Percentiles rank a stretch among this genome's conserved stretches.
phyloP scores from a whole-genome alignment of 2,329 filamentous ascomycete species.

The Nemania sp. region DNA sequence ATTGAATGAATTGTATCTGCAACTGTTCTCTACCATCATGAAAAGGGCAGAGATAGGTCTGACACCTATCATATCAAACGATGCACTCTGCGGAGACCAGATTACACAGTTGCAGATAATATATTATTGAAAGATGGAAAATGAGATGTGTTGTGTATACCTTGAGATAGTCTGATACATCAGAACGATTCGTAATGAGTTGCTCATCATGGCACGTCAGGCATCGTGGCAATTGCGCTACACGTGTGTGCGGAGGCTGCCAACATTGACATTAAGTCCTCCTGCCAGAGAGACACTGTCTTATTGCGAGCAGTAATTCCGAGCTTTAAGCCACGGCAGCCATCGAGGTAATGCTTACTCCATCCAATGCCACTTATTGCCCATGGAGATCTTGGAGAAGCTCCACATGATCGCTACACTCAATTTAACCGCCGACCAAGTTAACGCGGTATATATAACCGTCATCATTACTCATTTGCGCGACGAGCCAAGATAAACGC shows the following conservation, averaged over 20 bases:
- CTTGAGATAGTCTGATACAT: too few species aligned
- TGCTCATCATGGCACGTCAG: not conserved
- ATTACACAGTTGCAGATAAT: too few species aligned
- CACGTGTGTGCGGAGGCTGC: not conserved
- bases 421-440: slow-evolving; percentile 21
- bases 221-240: not conserved
- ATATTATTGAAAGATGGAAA: too few species aligned
- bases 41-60: too few species aligned
- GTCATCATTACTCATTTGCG: not conserved
- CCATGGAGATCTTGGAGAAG: not conserved
- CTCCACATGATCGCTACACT: not conserved
- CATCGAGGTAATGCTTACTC: too few species aligned
- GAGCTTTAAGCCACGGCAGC: not conserved
- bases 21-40: too few species aligned
- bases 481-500: not conserved
- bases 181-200: too few species aligned
- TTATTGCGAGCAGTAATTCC: not conserved
- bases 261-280: not conserved
- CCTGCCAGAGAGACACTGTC: not conserved
- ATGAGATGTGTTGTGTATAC: too few species aligned
- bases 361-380: not conserved
- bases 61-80: too few species aligned
- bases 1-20: too few species aligned
- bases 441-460: not conserved
- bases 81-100: too few species aligned